Conservation (phyloP, 345 rosid species). For the Eucalyptus tenuipes region DNA sequence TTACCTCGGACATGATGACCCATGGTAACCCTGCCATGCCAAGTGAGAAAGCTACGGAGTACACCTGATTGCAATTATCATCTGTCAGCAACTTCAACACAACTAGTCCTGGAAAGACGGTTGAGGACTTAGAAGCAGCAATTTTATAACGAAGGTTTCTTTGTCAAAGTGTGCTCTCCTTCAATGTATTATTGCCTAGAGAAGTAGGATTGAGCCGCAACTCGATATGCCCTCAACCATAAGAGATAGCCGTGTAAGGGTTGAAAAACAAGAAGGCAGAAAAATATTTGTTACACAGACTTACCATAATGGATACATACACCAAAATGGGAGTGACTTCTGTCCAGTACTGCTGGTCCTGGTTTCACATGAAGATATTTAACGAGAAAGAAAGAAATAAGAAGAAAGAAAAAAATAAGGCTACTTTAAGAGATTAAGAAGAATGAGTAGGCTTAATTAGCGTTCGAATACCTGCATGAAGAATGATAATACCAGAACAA, state of each 20-base stretch:
- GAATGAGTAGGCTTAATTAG: not conserved
- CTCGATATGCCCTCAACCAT: not conserved
- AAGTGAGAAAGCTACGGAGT: not conserved
- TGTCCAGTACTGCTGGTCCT: not conserved
- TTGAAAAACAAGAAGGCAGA: not conserved
- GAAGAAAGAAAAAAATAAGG: not conserved
- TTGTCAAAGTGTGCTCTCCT: not conserved
- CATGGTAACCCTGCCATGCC: not conserved
- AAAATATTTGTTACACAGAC: not conserved
- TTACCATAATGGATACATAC: not conserved
- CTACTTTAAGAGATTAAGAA: not conserved
- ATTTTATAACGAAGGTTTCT: not conserved
- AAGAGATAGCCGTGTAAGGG: not conserved
- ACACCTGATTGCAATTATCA: constrained; percentile 15
- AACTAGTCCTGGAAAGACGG: not conserved
- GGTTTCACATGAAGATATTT: not conserved
- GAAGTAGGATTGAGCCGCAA: not conserved
- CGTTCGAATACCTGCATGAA: not conserved
- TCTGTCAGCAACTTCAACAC: not conserved
- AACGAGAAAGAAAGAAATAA: too few relatives aligned
- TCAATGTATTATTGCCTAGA: not conserved
- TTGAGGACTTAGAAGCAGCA: not conserved
- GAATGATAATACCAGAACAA: not conserved
- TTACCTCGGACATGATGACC: constrained; percentile 52
- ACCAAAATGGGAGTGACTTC: not conserved